phyloP scores from a whole-genome alignment of 345 rosid species.

The Rhodamnia argentea region DNA sequence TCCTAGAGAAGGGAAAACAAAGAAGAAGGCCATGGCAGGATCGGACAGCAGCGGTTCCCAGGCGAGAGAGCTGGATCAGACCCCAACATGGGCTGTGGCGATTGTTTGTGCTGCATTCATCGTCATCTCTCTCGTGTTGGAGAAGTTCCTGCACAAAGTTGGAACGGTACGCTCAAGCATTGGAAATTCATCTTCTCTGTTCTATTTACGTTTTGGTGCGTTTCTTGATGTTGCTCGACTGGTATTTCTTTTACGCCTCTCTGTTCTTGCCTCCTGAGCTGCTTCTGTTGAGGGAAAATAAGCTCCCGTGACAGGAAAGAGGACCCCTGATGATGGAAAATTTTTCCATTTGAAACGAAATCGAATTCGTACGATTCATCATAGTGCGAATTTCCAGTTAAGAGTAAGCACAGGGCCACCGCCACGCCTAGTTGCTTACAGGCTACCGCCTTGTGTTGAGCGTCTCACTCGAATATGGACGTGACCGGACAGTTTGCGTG shows the following conservation, averaged over 20 bases:
- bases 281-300: background rate
- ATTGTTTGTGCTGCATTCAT: slow-evolving; percentile 70
- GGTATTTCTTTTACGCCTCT: background rate
- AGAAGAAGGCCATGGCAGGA: background rate
- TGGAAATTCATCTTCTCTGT: background rate
- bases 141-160: slow-evolving; percentile 62
- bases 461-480: background rate
- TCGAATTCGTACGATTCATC: background rate
- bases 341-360: background rate
- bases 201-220: background rate
- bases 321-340: background rate
- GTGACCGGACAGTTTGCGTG: background rate
- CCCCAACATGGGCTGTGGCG: slow-evolving; percentile 98
- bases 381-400: background rate
- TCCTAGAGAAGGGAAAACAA: background rate
- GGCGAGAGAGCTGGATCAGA: slow-evolving; percentile 53
- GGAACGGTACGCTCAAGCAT: slow-evolving; percentile 7
- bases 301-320: background rate
- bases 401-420: background rate
- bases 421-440: background rate
- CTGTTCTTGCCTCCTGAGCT: background rate
- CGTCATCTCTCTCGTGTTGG: slow-evolving; percentile 59
- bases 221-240: background rate
- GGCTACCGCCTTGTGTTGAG: background rate
- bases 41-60: slow-evolving; percentile 9